These are phyloP conservation scores for Phanerochaete carnosa DNA, from an alignment of 768 basidiomycete genomes.

Conservation along the genomic window DNA sequence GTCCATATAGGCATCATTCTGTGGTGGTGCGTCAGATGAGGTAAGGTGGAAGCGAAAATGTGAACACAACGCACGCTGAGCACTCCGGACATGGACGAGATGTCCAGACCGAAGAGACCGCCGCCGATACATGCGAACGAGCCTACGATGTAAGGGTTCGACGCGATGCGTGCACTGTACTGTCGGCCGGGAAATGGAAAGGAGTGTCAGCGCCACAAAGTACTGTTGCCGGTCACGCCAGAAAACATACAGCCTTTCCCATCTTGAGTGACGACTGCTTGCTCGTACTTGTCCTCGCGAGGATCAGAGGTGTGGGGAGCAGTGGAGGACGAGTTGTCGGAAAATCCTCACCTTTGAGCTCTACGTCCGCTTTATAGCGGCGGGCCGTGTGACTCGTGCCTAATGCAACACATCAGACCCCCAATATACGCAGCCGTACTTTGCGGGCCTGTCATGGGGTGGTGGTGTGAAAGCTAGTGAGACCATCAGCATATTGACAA, in stretches of 20 bases:
- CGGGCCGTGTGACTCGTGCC: background rate
- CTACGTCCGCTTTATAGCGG: background rate
- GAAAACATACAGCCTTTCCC: conserved; percentile 26
- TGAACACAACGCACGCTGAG: conserved; percentile 41
- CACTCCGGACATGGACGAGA: conserved; percentile 80
- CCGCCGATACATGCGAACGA: conserved; percentile 82
- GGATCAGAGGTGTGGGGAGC: conserved; percentile 3
- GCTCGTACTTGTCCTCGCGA: background rate
- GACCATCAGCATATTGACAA: background rate
- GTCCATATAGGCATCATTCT: conserved; percentile 33
- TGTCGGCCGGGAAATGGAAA: conserved; percentile 17
- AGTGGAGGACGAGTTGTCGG: conserved; percentile 1
- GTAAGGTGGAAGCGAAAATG: background rate
- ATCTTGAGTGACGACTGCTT: conserved; percentile 13
- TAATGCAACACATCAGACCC: background rate
- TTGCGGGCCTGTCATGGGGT: background rate
- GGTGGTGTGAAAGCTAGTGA: background rate
- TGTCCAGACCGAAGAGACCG: conserved; percentile 77
- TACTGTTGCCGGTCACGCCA: background rate
- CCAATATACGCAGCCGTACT: background rate
- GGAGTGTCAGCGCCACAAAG: background rate
- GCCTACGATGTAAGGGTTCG: conserved; percentile 72
- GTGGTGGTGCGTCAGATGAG: background rate
- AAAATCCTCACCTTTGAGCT: background rate
- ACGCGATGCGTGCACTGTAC: conserved; percentile 55